Conservation (phyloP, 441 rosid species). For the Populus tomentosa region DNA sequence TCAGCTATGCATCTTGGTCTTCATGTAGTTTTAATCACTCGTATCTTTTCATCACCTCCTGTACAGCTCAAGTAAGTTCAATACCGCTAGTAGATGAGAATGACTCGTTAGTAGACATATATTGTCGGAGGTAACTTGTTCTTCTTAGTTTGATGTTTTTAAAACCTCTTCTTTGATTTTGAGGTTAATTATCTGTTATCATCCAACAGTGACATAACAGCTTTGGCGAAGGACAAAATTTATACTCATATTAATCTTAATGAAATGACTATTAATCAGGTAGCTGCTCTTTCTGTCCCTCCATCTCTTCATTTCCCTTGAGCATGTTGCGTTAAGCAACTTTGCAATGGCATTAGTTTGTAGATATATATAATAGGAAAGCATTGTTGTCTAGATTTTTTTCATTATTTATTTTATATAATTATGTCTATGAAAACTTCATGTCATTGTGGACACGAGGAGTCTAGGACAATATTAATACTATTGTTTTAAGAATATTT, state of each 20-base stretch:
- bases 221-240: constrained; percentile 89
- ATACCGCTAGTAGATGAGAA: constrained; percentile 94
- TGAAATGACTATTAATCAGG: constrained; percentile 93
- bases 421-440: too few relatives aligned
- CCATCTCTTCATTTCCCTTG: not conserved
- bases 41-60: constrained; percentile 14
- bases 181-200: not conserved
- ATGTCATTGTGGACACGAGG: too few relatives aligned
- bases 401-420: too few relatives aligned
- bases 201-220: constrained; percentile 85
- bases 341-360: not conserved
- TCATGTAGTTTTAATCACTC: not conserved
- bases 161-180: not conserved
- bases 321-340: not conserved
- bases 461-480: too few relatives aligned
- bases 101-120: constrained; percentile 88
- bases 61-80: constrained; percentile 86
- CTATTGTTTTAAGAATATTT: too few relatives aligned
- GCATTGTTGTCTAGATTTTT: too few relatives aligned
- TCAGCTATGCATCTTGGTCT: not conserved
- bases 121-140: constrained; percentile 72
- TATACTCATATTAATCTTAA: constrained; percentile 86
- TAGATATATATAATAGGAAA: not conserved
- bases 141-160: not conserved
- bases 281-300: constrained; percentile 18